Percentiles rank a stretch among this genome's conserved stretches.
Evolutionary conservation across 2,329 filamentous ascomycete genomes (phyloP).

Genomic region (Herpotrichia juniperi): DNA sequence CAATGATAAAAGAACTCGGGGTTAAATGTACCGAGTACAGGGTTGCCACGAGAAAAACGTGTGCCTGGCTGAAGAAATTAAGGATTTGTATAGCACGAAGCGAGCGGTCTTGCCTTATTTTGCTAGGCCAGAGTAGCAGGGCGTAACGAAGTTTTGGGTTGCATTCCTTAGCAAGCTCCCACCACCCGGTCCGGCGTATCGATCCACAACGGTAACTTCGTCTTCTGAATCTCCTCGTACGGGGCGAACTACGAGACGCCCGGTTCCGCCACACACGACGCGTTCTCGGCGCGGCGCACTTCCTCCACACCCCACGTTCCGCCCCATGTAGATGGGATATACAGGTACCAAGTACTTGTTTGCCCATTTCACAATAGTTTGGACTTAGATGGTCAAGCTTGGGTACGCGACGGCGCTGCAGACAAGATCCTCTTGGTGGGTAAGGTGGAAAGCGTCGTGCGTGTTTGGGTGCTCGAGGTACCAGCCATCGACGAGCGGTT

Average conservation of each 20-base stretch:
- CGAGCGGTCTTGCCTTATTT: no score
- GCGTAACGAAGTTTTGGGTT: no score
- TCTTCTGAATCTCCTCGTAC: constrained; percentile 55
- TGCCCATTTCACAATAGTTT: constrained; percentile 52
- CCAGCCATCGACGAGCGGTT: constrained; percentile 26
- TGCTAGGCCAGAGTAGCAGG: no score
- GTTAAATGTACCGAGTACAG: no score
- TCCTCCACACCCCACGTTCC: constrained; percentile 62
- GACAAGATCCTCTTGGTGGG: constrained; percentile 53
- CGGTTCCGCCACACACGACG: constrained; percentile 60
- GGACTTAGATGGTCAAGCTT: constrained; percentile 51
- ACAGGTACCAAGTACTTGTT: constrained; percentile 56
- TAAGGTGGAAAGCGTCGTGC: constrained; percentile 37
- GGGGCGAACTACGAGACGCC: constrained; percentile 61
- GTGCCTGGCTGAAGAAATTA: no score
- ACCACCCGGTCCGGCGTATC: constrained; percentile 54
- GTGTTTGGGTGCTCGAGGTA: constrained; percentile 27
- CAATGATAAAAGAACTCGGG: no score
- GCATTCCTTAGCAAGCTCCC: constrained; percentile 54
- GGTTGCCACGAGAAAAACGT: no score
- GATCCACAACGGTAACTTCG: constrained; percentile 51
- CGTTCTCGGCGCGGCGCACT: constrained; percentile 58
- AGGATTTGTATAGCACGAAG: no score
- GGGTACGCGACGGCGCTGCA: constrained; percentile 50
- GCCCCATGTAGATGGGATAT: constrained; percentile 57